phyloP scores from a whole-genome alignment of 805 yeast genomes.

The Candida tammaniensis region DNA sequence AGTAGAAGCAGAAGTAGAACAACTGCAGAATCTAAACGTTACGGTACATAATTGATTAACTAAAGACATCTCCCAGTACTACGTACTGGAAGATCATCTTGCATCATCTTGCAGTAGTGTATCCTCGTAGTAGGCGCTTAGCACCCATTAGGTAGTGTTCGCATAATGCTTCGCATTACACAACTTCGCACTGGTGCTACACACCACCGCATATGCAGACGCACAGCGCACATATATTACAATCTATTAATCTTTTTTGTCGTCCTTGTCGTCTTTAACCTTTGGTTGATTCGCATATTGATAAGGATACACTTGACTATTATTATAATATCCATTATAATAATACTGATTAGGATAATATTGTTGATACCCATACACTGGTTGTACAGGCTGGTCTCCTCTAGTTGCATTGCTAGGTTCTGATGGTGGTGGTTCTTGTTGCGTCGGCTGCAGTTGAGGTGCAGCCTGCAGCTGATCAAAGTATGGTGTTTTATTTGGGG shows the following conservation, averaged over 20 bases:
- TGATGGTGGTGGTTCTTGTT: background rate
- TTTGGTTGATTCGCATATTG: constrained; percentile 7
- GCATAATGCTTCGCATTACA: no score
- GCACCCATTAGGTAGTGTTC: no score
- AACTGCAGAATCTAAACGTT: no score
- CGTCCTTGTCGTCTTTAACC: constrained; percentile 13
- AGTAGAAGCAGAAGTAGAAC: no score
- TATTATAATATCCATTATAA: constrained; percentile 14
- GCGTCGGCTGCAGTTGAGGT: background rate
- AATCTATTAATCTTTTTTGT: background rate
- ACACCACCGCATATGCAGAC: no score
- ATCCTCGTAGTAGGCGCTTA: no score
- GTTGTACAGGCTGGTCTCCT: constrained; percentile 6
- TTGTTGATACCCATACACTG: constrained; percentile 22
- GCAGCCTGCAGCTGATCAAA: constrained; percentile 8
- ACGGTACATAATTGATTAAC: no score
- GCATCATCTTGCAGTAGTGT: no score
- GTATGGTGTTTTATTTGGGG: constrained; percentile 25
- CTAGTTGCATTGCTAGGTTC: constrained; percentile 2
- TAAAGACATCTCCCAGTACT: no score
- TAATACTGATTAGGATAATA: constrained; percentile 24
- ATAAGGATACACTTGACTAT: constrained; percentile 14
- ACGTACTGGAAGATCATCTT: no score
- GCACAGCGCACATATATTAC: no score
- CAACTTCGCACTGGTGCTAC: no score